Conservation (phyloP, 371 early-diverging fungal genomes). For the Lichtheimia ornata region DNA sequence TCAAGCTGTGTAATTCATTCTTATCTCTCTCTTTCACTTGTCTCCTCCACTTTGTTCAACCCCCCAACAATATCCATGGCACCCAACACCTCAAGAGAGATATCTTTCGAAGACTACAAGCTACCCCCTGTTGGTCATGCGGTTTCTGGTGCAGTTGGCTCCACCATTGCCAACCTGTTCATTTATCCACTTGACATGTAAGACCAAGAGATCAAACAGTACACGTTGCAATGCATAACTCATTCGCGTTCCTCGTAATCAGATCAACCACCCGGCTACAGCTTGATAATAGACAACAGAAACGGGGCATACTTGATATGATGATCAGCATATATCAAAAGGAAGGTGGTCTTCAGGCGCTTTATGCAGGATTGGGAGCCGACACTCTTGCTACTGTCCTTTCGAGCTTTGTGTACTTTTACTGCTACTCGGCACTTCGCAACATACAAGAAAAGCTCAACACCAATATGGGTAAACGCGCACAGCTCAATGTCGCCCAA, state of each 20-base stretch:
- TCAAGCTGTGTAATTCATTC: neutral
- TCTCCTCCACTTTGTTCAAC: neutral
- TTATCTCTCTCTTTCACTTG: neutral
- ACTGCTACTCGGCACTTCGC: slow-evolving; percentile 58
- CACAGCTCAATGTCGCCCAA: slow-evolving; percentile 53
- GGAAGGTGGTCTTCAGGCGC: slow-evolving; percentile 54
- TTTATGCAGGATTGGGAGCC: slow-evolving; percentile 59
- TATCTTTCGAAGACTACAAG: slow-evolving; percentile 56
- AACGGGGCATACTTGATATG: slow-evolving; percentile 34
- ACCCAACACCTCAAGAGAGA: neutral
- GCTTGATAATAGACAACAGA: slow-evolving; percentile 23
- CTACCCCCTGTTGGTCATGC: slow-evolving; percentile 64
- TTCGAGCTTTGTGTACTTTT: slow-evolving; percentile 66
- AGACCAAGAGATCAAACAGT: neutral
- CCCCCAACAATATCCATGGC: slow-evolving; percentile 1
- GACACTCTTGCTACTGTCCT: slow-evolving; percentile 59
- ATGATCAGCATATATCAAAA: slow-evolving; percentile 46
- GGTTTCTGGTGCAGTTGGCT: slow-evolving; percentile 60
- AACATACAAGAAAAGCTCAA: slow-evolving; percentile 59
- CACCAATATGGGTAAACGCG: slow-evolving; percentile 33
- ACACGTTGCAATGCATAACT: slow-evolving; percentile 2
- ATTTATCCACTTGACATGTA: slow-evolving; percentile 67
- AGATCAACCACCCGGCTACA: slow-evolving; percentile 50
- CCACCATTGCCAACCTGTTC: slow-evolving; percentile 57
- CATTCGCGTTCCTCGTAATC: neutral